Evolutionary conservation across 345 rosid genomes (phyloP).

Genomic region (Theobroma cacao): DNA sequence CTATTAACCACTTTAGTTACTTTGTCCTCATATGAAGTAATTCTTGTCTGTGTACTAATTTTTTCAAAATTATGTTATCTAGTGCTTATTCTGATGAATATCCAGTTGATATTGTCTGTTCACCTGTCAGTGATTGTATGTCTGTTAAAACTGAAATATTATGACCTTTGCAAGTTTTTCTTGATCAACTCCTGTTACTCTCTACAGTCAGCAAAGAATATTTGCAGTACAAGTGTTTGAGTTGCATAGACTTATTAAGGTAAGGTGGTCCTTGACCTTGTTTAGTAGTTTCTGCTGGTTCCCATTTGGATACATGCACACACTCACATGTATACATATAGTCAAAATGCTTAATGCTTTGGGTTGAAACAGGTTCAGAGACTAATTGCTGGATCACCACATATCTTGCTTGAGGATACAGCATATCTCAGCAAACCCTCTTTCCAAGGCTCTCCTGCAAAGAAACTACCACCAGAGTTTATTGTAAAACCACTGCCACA

Average conservation of each 20-base stretch:
- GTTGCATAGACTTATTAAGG: conserved; percentile 94
- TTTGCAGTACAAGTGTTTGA: conserved; percentile 88
- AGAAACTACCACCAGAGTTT: conserved; percentile 42
- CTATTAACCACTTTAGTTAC: background rate
- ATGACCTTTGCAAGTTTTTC: conserved; percentile 17
- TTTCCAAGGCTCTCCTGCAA: conserved; percentile 38
- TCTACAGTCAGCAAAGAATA: conserved; percentile 90
- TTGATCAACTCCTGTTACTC: conserved; percentile 38
- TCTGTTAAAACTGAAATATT: background rate
- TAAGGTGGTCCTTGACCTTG: conserved; percentile 23
- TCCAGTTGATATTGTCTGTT: conserved; percentile 8
- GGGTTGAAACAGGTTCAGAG: conserved; percentile 62
- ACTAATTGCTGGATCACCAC: conserved; percentile 72
- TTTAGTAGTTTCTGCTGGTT: conserved; percentile 16
- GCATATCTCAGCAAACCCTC: conserved; percentile 41
- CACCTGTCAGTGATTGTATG: background rate
- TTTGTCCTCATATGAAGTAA: background rate
- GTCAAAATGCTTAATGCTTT: conserved; percentile 11
- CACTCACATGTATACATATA: background rate
- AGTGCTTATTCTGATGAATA: conserved; percentile 5
- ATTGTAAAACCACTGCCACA: conserved; percentile 38
- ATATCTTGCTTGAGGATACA: conserved; percentile 55
- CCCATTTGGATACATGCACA: background rate
- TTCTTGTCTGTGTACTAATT: background rate
- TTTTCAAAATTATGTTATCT: background rate